Conservation (phyloP, 169 alveolate genomes). For the Plasmodium ovale region DNA sequence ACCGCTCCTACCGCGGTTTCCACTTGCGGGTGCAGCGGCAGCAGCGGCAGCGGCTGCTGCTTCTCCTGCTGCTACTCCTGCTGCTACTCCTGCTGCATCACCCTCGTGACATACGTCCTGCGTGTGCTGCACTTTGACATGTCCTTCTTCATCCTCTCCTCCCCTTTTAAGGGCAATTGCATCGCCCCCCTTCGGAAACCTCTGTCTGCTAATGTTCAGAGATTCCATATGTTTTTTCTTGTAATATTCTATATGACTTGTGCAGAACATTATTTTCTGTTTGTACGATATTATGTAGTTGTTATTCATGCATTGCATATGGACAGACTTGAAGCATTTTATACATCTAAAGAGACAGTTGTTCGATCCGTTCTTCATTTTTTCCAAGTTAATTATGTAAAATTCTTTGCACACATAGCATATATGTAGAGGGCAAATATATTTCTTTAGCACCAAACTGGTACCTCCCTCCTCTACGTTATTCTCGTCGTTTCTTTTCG, state of each 20-base stretch:
- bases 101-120: no score
- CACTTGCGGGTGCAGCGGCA: background rate
- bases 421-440: conserved; percentile 62
- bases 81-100: background rate
- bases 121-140: no score
- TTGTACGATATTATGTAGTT: conserved; percentile 35
- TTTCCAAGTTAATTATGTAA: conserved; percentile 29
- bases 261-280: conserved; percentile 35
- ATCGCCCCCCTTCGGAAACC: background rate
- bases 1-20: background rate
- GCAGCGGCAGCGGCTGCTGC: background rate
- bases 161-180: background rate
- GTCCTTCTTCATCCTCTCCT: background rate
- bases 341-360: conserved; percentile 36
- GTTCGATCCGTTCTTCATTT: background rate
- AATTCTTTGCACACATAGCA: conserved; percentile 63
- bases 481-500: background rate
- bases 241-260: conserved; percentile 35
- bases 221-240: conserved; percentile 40
- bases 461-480: background rate
- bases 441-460: conserved; percentile 11
- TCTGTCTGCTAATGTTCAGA: background rate
- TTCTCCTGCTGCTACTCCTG: no score
- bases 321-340: conserved; percentile 54
- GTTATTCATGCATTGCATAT: conserved; percentile 39